Evolutionary conservation across 495 filamentous ascomycete species (phyloP).

Genomic region (Trichoderma virens): DNA sequence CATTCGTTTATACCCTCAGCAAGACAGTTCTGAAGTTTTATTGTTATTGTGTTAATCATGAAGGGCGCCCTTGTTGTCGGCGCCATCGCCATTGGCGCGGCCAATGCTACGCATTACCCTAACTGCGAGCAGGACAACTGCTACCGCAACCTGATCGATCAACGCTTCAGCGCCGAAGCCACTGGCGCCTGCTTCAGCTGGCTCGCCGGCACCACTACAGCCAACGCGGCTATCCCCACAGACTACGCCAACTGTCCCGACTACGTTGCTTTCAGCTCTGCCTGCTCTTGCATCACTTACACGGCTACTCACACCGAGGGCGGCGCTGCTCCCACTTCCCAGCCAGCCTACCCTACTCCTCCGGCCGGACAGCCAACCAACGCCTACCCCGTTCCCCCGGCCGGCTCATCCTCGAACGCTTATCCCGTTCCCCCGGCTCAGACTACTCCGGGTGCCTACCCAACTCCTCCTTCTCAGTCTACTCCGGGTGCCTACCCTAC

Average conservation of each 20-base stretch:
- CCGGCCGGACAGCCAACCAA: background rate
- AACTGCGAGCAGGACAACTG: constrained; percentile 22
- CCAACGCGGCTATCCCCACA: constrained; percentile 20
- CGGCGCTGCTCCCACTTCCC: background rate
- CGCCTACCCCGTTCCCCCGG: background rate
- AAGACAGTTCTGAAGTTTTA: background rate
- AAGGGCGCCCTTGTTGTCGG: background rate
- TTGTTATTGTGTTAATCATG: background rate
- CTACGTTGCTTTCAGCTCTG: constrained; percentile 17
- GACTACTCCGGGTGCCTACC: background rate
- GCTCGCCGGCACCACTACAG: constrained; percentile 20
- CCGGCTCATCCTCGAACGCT: background rate
- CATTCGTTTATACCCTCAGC: constrained; percentile 4
- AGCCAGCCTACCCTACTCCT: constrained; percentile 16
- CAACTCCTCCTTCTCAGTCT: background rate
- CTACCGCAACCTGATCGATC: constrained; percentile 22
- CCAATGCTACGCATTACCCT: constrained; percentile 16
- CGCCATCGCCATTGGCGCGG: constrained; percentile 12
- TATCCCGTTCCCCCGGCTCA: background rate
- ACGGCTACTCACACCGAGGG: constrained; percentile 15
- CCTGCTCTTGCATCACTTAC: constrained; percentile 26
- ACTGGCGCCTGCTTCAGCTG: constrained; percentile 17
- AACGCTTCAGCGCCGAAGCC: constrained; percentile 12
- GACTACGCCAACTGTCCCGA: constrained; percentile 21
- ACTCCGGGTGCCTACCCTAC: background rate